Evolutionary conservation across 371 early-diverging fungal genomes (phyloP), one percentile per base, ranked within the genome.

Genomic region (Lichtheimia ornata): DNA sequence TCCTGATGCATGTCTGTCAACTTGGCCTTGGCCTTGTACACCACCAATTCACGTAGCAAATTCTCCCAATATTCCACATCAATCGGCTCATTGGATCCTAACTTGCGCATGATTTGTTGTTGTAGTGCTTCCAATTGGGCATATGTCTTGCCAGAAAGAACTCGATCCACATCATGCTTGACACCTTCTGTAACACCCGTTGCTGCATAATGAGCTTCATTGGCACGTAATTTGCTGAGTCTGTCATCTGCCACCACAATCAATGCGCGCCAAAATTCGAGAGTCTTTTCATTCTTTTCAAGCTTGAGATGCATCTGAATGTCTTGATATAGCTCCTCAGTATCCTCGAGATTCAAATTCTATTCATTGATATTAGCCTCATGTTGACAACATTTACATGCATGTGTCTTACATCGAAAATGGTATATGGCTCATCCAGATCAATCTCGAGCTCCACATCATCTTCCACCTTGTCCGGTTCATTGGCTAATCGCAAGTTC

Each of bases 21-120:
- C 57, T 82, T 84, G 6, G 91, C 88, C 65, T 91, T 91, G 12
- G 96, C 91, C 70, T 90, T 93, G 81, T 89, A 91, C 0, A 96
- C 92, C 4, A 85, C 82, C 52, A 95, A 63, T 40, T 88, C 86
- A 50, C 87, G 85, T 44, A 95, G 69, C 13, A 92, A 71, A 0
- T 89, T 87, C 57, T 96, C 97, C 97, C 97, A 97, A 69, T 94
- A 97, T 49, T 96, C 97, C 1, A 93, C 91, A 70, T 97, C 97
- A 15, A 96, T 85, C 3, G 92, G 91, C 28, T 80, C 86, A 40
- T 81, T 82, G 1, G 84, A 81, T 0, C 65, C 62, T n/a, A 97
- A 72, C 71, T 93, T 92, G 2, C 62, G 64, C 55, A 86, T 77
- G 41, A 96, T 89, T 54, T 94, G 91, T 1, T 66, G 59, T 61